Evolutionary conservation across 805 yeast species (phyloP).

Genomic region (Myxozyma neglecta): DNA sequence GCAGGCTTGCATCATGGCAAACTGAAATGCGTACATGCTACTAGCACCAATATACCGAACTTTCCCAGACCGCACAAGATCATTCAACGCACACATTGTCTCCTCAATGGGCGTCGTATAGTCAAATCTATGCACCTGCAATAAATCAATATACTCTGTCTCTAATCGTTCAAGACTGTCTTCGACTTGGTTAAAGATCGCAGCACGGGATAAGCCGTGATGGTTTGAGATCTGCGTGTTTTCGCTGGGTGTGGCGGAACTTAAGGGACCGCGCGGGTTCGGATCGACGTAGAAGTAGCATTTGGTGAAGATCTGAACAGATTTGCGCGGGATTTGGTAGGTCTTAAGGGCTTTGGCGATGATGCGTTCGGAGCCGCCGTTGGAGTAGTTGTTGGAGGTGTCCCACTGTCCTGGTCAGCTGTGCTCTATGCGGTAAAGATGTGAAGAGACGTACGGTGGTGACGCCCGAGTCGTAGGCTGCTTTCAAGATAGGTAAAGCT

Average conservation of each 20-base stretch:
- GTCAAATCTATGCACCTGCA: constrained; percentile 60
- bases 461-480: constrained; percentile 41
- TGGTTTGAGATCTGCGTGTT: too few relatives aligned
- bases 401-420: constrained; percentile 35
- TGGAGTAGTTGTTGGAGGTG: constrained; percentile 47
- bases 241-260: too few relatives aligned
- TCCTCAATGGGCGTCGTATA: constrained; percentile 45
- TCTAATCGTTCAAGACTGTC: constrained; percentile 43
- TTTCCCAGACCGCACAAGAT: too few relatives aligned
- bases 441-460: constrained; percentile 36
- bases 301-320: constrained; percentile 56
- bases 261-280: too few relatives aligned
- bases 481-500: constrained; percentile 5
- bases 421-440: background rate
- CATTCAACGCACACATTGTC: too few relatives aligned
- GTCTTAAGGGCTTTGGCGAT: constrained; percentile 55
- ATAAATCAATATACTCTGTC: constrained; percentile 49
- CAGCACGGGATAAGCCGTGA: background rate
- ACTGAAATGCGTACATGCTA: constrained; percentile 56
- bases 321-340: constrained; percentile 53
- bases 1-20: constrained; percentile 50
- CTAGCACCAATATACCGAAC: constrained; percentile 58
- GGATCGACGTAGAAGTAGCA: constrained; percentile 13
- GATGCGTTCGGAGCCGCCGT: constrained; percentile 46
- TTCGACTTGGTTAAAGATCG: background rate